Conservation (phyloP, 148 eudicot species). For the Suaeda aralocaspica region DNA sequence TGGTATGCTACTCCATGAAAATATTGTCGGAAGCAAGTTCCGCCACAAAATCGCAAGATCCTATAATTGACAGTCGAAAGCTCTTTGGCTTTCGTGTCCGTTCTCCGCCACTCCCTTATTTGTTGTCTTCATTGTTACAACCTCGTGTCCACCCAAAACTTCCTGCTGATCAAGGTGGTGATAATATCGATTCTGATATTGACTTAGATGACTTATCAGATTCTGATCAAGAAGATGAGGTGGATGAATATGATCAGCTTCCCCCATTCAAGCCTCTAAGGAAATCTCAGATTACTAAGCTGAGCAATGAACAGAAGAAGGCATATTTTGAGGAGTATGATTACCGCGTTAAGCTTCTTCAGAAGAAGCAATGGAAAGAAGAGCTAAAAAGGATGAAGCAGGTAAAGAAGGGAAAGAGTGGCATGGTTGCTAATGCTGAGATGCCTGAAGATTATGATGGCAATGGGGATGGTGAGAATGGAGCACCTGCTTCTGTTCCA, state of each 20-base stretch:
- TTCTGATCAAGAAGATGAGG: constrained; percentile 70
- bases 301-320: constrained; percentile 70
- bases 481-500: too few species aligned
- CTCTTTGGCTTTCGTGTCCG: constrained; percentile 80
- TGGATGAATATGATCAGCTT: constrained; percentile 91
- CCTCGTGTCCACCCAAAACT: constrained; percentile 86
- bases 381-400: constrained; percentile 81
- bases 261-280: constrained; percentile 93
- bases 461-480: constrained; percentile 18
- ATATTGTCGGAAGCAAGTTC: constrained; percentile 72
- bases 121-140: constrained; percentile 83
- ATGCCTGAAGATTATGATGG: constrained; percentile 54
- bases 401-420: constrained; percentile 42
- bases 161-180: too few species aligned
- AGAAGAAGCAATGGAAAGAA: constrained; percentile 88
- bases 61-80: constrained; percentile 62
- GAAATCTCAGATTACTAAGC: constrained; percentile 65
- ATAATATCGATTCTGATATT: constrained; percentile 83
- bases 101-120: constrained; percentile 73
- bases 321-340: constrained; percentile 93
- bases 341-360: constrained; percentile 90
- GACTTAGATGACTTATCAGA: constrained; percentile 75
- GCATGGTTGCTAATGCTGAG: too few species aligned
- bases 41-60: constrained; percentile 64
- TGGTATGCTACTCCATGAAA: constrained; percentile 82